phyloP scores from a whole-genome alignment of 2,329 filamentous ascomycete species.

The Neocatenulostroma microsporum region DNA sequence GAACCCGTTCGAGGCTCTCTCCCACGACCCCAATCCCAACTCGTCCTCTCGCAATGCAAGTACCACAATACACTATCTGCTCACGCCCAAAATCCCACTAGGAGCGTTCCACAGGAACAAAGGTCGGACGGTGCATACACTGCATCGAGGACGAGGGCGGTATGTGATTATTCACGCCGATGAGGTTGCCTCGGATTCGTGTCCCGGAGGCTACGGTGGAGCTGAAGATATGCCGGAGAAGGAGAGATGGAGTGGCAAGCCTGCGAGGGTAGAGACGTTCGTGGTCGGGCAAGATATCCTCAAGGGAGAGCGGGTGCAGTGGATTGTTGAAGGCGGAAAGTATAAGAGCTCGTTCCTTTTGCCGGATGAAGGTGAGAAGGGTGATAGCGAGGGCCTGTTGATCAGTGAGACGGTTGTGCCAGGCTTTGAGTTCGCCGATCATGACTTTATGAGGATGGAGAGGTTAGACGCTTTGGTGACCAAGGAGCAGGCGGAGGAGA shows the following conservation, averaged over 20 bases:
- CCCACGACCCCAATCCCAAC: slow-evolving; percentile 28
- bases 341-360: slow-evolving; percentile 59
- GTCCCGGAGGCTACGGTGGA: slow-evolving; percentile 28
- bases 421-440: slow-evolving; percentile 59
- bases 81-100: slow-evolving; percentile 49
- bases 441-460: slow-evolving; percentile 54
- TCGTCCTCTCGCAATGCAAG: slow-evolving; percentile 45
- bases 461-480: slow-evolving; percentile 48
- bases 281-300: slow-evolving; percentile 53
- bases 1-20: slow-evolving; percentile 43
- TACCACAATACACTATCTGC: slow-evolving; percentile 58
- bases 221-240: slow-evolving; percentile 45
- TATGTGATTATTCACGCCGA: slow-evolving; percentile 59
- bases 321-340: slow-evolving; percentile 61
- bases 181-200: slow-evolving; percentile 27
- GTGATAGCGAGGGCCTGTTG: slow-evolving; percentile 45
- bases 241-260: slow-evolving; percentile 30
- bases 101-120: slow-evolving; percentile 58
- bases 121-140: slow-evolving; percentile 52
- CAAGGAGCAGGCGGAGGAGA: slow-evolving; percentile 41
- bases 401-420: slow-evolving; percentile 63
- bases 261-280: slow-evolving; percentile 57
- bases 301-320: slow-evolving; percentile 55
- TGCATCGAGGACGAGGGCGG: slow-evolving; percentile 54
- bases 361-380: slow-evolving; percentile 37